A percentile compares a stretch with the other conserved stretches of the same genome.
phyloP scores from a whole-genome alignment of 2,329 filamentous ascomycete genomes.

The Bipolaris bicolor region DNA sequence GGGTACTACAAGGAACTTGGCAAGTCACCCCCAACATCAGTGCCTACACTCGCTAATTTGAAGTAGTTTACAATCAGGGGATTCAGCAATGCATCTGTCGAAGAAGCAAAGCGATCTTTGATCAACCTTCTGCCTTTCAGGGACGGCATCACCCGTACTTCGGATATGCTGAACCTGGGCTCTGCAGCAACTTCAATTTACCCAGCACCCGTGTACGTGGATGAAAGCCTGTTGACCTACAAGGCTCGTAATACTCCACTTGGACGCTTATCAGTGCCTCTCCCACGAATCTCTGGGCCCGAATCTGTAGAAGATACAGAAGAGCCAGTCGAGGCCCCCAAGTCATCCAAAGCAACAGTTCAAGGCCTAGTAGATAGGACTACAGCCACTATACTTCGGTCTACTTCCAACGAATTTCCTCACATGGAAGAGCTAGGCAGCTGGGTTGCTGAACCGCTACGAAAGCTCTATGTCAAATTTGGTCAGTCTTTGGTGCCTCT shows the following conservation, averaged over 20 bases:
- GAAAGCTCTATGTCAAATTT: slow-evolving; percentile 27
- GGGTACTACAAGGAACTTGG: slow-evolving; percentile 18
- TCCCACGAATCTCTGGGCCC: slow-evolving; percentile 9
- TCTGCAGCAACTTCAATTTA: slow-evolving; percentile 19
- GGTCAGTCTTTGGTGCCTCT: slow-evolving; percentile 36
- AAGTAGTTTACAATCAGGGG: slow-evolving; percentile 39
- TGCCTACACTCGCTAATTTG: slow-evolving; percentile 5
- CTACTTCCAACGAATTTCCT: background rate
- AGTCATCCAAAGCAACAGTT: background rate
- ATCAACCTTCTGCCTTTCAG: slow-evolving; percentile 37
- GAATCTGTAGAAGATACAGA: background rate
- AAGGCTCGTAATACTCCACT: slow-evolving; percentile 25
- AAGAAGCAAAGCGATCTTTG: slow-evolving; percentile 40
- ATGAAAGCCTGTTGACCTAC: slow-evolving; percentile 31
- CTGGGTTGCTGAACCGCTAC: slow-evolving; percentile 26
- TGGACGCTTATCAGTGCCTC: slow-evolving; percentile 38
- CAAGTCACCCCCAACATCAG: slow-evolving; percentile 14
- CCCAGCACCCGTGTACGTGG: slow-evolving; percentile 26
- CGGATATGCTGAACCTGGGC: slow-evolving; percentile 29
- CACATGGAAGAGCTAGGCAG: slow-evolving; percentile 10
- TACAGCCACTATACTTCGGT: slow-evolving; percentile 3
- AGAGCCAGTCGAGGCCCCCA: background rate
- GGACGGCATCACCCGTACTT: slow-evolving; percentile 13
- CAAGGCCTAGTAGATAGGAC: slow-evolving; percentile 7
- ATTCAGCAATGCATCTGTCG: slow-evolving; percentile 26